Evolutionary conservation across 2,329 filamentous ascomycete genomes (phyloP).

Genomic region (Thielaviopsis ethacetica): DNA sequence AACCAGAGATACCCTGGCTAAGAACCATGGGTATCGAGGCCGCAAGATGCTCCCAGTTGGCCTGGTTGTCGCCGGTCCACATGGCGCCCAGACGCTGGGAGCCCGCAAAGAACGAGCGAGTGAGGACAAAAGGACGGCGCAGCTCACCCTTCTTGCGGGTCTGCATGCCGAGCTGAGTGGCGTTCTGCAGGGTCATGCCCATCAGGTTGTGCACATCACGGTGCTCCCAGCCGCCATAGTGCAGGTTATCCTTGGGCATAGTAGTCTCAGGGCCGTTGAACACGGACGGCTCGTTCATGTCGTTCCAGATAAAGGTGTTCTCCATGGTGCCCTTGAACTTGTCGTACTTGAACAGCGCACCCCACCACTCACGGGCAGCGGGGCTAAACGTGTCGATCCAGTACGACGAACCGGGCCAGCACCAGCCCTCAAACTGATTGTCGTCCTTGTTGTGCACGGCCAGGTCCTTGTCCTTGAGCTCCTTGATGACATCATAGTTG

Average conservation of each 20-base stretch:
- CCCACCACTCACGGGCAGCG: constrained; percentile 86
- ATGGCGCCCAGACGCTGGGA: constrained; percentile 83
- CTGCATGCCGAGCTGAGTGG: constrained; percentile 71
- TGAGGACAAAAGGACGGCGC: constrained; percentile 79
- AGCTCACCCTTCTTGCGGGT: constrained; percentile 75
- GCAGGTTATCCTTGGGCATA: constrained; percentile 97
- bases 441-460: constrained; percentile 82
- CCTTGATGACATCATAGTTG: constrained; percentile 58
- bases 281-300: constrained; percentile 98
- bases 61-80: constrained; percentile 98
- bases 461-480: constrained; percentile 69
- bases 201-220: constrained; percentile 93
- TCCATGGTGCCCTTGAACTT: constrained; percentile 70
- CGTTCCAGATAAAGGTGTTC: constrained; percentile 95
- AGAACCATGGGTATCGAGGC: constrained; percentile 85
- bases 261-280: constrained; percentile 98
- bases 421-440: constrained; percentile 88
- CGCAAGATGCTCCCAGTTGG: constrained; percentile 80
- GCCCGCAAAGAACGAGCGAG: constrained; percentile 80
- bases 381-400: constrained; percentile 97
- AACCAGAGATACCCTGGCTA: constrained; percentile 82
- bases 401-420: constrained; percentile 92
- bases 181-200: constrained; percentile 88
- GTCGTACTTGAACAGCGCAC: constrained; percentile 69
- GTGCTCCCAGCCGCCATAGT: constrained; percentile 86